These are phyloP conservation scores for Besnoitia besnoiti DNA, from an alignment of 169 alveolate species.

Conservation along the genomic window DNA sequence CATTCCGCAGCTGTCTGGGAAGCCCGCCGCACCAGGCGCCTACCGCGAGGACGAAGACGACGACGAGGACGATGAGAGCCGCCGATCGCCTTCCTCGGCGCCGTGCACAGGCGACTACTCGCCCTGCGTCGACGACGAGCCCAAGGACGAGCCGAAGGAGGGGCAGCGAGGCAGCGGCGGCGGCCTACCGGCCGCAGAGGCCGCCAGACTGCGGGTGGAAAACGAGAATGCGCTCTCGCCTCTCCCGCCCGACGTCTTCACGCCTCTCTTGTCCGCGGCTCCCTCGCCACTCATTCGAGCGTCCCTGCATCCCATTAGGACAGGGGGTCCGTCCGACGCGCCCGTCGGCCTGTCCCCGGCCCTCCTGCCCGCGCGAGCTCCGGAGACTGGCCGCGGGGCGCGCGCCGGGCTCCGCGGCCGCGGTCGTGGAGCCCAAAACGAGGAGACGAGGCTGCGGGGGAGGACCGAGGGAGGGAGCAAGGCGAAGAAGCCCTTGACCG, in stretches of 20 bases:
- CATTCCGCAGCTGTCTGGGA: conserved; percentile 6
- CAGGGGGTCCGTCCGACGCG: background rate
- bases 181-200: no score
- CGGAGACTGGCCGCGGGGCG: background rate
- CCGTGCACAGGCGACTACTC: conserved; percentile 11
- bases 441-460: background rate
- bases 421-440: background rate
- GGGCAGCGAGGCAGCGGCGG: background rate
- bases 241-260: background rate
- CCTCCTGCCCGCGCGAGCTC: background rate
- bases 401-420: background rate
- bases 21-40: conserved; percentile 27
- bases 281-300: no score
- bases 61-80: conserved; percentile 29
- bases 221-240: no score
- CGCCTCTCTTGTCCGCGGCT: background rate
- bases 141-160: background rate
- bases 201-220: no score
- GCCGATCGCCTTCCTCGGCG: background rate
- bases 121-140: conserved; percentile 50
- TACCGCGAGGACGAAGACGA: conserved; percentile 30
- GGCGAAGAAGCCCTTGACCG: background rate
- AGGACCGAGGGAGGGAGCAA: background rate
- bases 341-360: conserved; percentile 12
- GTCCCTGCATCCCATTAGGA: conserved; percentile 7